These are phyloP conservation scores for Hanseniaspora osmophila DNA, from an alignment of 805 yeast genomes.

Conservation along the genomic window DNA sequence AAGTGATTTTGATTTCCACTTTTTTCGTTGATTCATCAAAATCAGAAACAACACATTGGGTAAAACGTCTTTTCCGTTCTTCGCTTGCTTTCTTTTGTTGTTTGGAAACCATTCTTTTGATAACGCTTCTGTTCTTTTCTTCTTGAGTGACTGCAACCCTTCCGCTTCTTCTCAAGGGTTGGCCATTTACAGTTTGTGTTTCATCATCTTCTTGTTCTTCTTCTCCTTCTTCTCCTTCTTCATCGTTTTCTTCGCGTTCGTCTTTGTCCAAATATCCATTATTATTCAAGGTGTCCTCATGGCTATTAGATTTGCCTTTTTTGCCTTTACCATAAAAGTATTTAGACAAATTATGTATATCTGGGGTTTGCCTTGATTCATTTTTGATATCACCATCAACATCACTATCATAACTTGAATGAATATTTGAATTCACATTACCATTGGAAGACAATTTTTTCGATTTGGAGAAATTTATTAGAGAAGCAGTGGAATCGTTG, in stretches of 20 bases:
- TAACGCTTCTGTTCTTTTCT: background rate
- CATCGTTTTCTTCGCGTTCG: constrained; percentile 9
- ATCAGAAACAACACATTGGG: constrained; percentile 18
- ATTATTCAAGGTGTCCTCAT: constrained; percentile 8
- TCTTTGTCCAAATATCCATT: background rate
- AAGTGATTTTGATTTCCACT: constrained; percentile 17
- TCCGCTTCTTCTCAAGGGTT: background rate
- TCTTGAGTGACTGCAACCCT: background rate
- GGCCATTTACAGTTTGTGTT: background rate
- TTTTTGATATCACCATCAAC: constrained; percentile 6
- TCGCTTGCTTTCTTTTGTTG: constrained; percentile 17
- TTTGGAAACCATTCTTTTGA: background rate
- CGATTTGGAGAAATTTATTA: background rate
- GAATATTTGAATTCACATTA: too few species aligned
- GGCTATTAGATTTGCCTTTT: background rate
- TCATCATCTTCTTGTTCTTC: constrained; percentile 1
- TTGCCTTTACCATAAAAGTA: too few species aligned
- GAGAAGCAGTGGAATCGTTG: too few species aligned
- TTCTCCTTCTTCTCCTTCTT: constrained; percentile 7
- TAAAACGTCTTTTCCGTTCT: constrained; percentile 21
- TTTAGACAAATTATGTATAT: too few species aligned
- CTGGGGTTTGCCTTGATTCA: too few species aligned
- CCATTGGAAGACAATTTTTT: constrained; percentile 6
- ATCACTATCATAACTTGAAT: constrained; percentile 5
- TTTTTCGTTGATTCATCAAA: constrained; percentile 11